Evolutionary conservation across 1,284 basidiomycete species (phyloP).

Genomic region (Porodaedalea pini): DNA sequence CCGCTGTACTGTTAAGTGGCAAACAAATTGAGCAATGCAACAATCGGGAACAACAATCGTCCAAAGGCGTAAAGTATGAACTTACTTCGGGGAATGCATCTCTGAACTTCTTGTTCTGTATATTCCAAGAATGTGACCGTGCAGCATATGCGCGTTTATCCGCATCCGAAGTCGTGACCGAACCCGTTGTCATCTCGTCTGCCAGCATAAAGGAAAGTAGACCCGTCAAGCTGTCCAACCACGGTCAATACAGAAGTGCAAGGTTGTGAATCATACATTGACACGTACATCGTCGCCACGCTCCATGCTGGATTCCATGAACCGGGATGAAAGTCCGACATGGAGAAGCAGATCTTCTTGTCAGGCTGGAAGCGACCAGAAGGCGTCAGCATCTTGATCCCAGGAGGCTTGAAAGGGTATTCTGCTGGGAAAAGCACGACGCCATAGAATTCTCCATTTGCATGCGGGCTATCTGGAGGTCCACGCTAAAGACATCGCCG

Average conservation of each 20-base stretch:
- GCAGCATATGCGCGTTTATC: slow-evolving; percentile 78
- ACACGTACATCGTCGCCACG: slow-evolving; percentile 81
- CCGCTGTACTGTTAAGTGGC: slow-evolving; percentile 57
- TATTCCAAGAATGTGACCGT: slow-evolving; percentile 83
- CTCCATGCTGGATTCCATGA: slow-evolving; percentile 94
- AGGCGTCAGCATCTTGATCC: slow-evolving; percentile 97
- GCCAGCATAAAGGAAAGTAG: slow-evolving; percentile 94
- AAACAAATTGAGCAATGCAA: slow-evolving; percentile 4
- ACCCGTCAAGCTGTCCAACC: slow-evolving; percentile 74
- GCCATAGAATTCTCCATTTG: slow-evolving; percentile 94
- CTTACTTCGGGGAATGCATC: slow-evolving; percentile 84
- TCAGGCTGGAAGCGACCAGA: slow-evolving; percentile 91
- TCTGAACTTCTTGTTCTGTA: slow-evolving; percentile 74
- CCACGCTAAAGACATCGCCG: slow-evolving; percentile 59
- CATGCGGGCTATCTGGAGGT: slow-evolving; percentile 88
- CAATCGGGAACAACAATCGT: slow-evolving; percentile 23
- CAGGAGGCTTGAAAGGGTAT: slow-evolving; percentile 93
- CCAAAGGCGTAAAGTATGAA: slow-evolving; percentile 25
- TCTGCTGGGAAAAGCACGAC: slow-evolving; percentile 85
- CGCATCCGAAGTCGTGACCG: slow-evolving; percentile 74
- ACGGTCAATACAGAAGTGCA: background rate
- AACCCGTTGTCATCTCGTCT: slow-evolving; percentile 95
- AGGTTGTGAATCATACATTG: slow-evolving; percentile 10
- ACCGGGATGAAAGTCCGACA: slow-evolving; percentile 92
- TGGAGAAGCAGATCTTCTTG: slow-evolving; percentile 94